These are phyloP conservation scores for Coprinellus aureogranulatus DNA, from an alignment of 768 basidiomycete genomes.

Conservation along the genomic window DNA sequence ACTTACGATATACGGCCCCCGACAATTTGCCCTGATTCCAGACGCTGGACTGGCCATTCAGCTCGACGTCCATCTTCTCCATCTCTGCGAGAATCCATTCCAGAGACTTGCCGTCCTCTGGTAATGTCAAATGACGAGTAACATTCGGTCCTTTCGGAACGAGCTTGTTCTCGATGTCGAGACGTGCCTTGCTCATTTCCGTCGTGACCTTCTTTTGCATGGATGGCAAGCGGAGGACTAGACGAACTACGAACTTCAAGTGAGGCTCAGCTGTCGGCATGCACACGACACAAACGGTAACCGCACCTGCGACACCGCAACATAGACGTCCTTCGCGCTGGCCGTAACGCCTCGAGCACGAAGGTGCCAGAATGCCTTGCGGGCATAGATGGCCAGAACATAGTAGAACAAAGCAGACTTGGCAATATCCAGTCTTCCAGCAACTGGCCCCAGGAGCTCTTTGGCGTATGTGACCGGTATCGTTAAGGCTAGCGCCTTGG, in stretches of 20 bases:
- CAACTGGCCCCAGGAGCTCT: slow-evolving; percentile 1
- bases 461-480: neutral
- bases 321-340: slow-evolving; percentile 51
- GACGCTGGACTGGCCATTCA: slow-evolving; percentile 39
- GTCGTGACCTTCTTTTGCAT: slow-evolving; percentile 56
- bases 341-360: slow-evolving; percentile 57
- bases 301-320: slow-evolving; percentile 51
- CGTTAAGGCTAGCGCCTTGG: neutral
- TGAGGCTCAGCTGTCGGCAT: neutral
- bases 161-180: slow-evolving; percentile 65
- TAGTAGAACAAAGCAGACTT: slow-evolving; percentile 62
- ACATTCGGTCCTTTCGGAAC: slow-evolving; percentile 63
- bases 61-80: slow-evolving; percentile 71
- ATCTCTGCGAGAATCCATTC: slow-evolving; percentile 80
- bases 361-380: slow-evolving; percentile 61
- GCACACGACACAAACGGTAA: neutral
- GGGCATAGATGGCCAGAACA: slow-evolving; percentile 46
- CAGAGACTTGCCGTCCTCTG: slow-evolving; percentile 56
- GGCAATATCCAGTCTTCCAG: slow-evolving; percentile 41
- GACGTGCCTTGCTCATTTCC: slow-evolving; percentile 63
- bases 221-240: slow-evolving; percentile 61
- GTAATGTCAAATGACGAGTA: slow-evolving; percentile 63
- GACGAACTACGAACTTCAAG: slow-evolving; percentile 34
- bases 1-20: slow-evolving; percentile 83
- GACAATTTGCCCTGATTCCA: slow-evolving; percentile 77